phyloP scores from a whole-genome alignment of 2,329 filamentous ascomycete species.

The Venturia carpophila region DNA sequence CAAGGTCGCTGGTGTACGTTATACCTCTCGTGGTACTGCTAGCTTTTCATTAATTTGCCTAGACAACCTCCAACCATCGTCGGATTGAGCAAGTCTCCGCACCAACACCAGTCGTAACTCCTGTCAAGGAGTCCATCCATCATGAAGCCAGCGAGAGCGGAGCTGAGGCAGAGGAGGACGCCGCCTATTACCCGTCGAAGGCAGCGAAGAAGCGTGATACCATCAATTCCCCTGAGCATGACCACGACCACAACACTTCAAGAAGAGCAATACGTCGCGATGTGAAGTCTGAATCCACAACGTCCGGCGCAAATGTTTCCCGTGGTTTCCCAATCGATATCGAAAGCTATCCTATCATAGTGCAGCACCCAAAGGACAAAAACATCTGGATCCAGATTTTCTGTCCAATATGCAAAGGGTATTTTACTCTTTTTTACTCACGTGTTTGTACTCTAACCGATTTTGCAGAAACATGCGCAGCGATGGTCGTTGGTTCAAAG shows the following conservation, averaged over 20 bases:
- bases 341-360: conserved; percentile 2
- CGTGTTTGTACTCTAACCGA: neutral
- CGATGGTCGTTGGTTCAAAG: conserved; percentile 8
- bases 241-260: neutral
- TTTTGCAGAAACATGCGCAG: conserved; percentile 1
- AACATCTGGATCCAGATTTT: conserved; percentile 5
- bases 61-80: neutral
- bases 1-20: neutral
- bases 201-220: conserved; percentile 1
- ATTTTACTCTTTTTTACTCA: neutral
- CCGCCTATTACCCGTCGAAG: conserved; percentile 2
- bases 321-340: neutral
- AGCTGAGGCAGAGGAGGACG: conserved; percentile 11
- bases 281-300: neutral
- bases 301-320: neutral
- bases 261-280: neutral
- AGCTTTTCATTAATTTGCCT: neutral
- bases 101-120: neutral
- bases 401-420: conserved; percentile 4
- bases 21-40: neutral
- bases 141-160: neutral
- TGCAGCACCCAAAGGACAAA: conserved; percentile 7
- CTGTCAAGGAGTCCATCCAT: neutral
- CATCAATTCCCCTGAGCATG: neutral
- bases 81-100: neutral